Evolutionary conservation across 73 alveolate species (phyloP).

Genomic region (Paramecium tetraurelia): DNA sequence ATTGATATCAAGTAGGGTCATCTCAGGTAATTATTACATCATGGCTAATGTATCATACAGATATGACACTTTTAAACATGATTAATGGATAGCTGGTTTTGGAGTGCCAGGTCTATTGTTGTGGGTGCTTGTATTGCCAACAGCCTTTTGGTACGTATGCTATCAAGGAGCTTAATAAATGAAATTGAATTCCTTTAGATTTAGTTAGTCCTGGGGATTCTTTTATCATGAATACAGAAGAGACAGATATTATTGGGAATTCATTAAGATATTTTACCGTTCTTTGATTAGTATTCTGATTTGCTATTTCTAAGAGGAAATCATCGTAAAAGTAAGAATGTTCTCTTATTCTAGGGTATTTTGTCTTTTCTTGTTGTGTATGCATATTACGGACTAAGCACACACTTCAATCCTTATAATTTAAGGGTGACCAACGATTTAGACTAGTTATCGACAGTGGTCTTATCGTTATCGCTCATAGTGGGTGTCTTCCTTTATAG

Average conservation of each 20-base stretch:
- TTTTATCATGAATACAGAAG: slow-evolving; percentile 36
- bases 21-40: background rate
- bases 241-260: slow-evolving; percentile 39
- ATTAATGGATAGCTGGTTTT: slow-evolving; percentile 47
- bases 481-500: slow-evolving; percentile 10
- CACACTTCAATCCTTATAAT: slow-evolving; percentile 21
- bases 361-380: slow-evolving; percentile 7
- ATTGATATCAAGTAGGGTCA: background rate
- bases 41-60: slow-evolving; percentile 31
- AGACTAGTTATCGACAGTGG: background rate
- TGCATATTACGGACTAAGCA: background rate
- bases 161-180: slow-evolving; percentile 4
- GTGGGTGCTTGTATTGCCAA: slow-evolving; percentile 1
- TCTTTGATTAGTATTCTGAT: background rate
- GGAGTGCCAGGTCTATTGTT: slow-evolving; percentile 15
- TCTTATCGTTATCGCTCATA: background rate
- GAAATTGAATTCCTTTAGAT: slow-evolving; percentile 2
- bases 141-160: background rate
- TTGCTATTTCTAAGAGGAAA: background rate
- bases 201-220: slow-evolving; percentile 37
- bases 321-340: background rate
- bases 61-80: slow-evolving; percentile 47
- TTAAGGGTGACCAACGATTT: background rate
- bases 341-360: background rate
- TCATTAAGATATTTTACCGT: slow-evolving; percentile 8